A percentile compares a stretch with the other conserved stretches of the same genome.
Conservation (phyloP, 2,329 filamentous ascomycete species). For the Capronia coronata region DNA sequence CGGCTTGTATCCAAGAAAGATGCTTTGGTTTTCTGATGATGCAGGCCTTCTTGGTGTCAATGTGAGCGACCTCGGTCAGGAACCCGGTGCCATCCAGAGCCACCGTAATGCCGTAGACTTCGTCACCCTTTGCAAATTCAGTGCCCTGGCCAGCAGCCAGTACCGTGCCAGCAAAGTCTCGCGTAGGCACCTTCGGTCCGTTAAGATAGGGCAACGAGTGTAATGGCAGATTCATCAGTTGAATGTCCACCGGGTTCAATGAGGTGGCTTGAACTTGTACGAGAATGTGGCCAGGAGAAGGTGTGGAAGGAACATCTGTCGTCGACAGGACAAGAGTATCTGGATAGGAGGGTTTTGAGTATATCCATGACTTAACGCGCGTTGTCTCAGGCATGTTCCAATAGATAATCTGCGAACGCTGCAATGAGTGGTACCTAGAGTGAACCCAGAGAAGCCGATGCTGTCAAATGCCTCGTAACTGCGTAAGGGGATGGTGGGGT, state of each 20-base stretch:
- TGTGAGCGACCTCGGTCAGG: conserved; percentile 17
- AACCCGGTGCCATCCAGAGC: conserved; percentile 14
- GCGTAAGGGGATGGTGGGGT: neutral
- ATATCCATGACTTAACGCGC: conserved; percentile 18
- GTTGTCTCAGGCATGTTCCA: conserved; percentile 11
- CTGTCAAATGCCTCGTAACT: neutral
- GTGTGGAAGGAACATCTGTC: conserved; percentile 11
- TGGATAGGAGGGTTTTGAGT: conserved; percentile 17
- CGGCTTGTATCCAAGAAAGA: conserved; percentile 16
- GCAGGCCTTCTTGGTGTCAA: conserved; percentile 14
- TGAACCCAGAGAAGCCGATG: too few relatives aligned
- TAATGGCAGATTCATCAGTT: conserved; percentile 22
- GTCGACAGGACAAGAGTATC: conserved; percentile 14
- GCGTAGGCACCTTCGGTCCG: conserved; percentile 14
- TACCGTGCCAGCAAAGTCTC: conserved; percentile 20
- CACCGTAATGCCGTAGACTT: conserved; percentile 15
- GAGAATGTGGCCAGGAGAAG: conserved; percentile 12
- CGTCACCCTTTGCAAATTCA: conserved; percentile 18
- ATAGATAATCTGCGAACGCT: too few relatives aligned
- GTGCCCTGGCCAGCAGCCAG: conserved; percentile 12
- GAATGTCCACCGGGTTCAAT: conserved; percentile 23
- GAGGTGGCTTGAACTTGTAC: conserved; percentile 16
- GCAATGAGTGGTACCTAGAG: too few relatives aligned
- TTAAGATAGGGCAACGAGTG: conserved; percentile 16
- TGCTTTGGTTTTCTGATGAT: conserved; percentile 19